A percentile compares a stretch with the other conserved stretches of the same genome.
These are phyloP conservation scores for Boletus huronensis DNA, from an alignment of 768 basidiomycete genomes.

Conservation along the genomic window DNA sequence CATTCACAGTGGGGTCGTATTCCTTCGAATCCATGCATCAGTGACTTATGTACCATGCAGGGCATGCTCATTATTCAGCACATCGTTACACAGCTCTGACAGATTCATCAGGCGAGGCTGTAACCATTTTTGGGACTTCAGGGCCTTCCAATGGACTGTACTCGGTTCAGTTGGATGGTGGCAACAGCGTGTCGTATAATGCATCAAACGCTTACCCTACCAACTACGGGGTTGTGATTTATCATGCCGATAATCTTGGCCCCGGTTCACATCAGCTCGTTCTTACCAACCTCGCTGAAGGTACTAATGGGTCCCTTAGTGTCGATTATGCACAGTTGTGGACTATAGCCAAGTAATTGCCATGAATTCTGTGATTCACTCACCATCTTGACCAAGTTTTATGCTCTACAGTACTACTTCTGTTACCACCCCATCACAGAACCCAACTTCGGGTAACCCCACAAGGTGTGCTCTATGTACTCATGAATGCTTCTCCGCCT, in stretches of 20 bases:
- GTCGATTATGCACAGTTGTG: constrained; percentile 35
- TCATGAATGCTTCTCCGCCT: background rate
- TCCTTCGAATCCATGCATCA: background rate
- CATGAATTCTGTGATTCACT: background rate
- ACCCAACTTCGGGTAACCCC: background rate
- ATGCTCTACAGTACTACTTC: background rate
- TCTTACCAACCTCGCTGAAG: constrained; percentile 31
- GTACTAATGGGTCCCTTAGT: constrained; percentile 16
- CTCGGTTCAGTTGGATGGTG: constrained; percentile 36
- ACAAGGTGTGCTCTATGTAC: background rate
- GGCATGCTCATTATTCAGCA: constrained; percentile 12
- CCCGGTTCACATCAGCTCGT: constrained; percentile 35
- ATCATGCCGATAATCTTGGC: constrained; percentile 37
- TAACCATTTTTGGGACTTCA: constrained; percentile 44
- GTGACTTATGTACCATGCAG: constrained; percentile 13
- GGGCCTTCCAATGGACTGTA: constrained; percentile 36
- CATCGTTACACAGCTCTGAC: background rate
- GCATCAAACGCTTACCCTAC: constrained; percentile 17
- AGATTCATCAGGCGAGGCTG: constrained; percentile 35
- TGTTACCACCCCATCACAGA: background rate
- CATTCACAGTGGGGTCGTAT: constrained; percentile 36
- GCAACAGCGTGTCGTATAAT: constrained; percentile 18
- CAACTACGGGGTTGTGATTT: constrained; percentile 32
- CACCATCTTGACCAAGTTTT: background rate
- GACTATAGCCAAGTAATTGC: constrained; percentile 17